Percentiles rank a stretch among this genome's conserved stretches.
These are phyloP conservation scores for Aureobasidium leucospermi DNA, from an alignment of 2,329 filamentous ascomycete species.

Conservation along the genomic window DNA sequence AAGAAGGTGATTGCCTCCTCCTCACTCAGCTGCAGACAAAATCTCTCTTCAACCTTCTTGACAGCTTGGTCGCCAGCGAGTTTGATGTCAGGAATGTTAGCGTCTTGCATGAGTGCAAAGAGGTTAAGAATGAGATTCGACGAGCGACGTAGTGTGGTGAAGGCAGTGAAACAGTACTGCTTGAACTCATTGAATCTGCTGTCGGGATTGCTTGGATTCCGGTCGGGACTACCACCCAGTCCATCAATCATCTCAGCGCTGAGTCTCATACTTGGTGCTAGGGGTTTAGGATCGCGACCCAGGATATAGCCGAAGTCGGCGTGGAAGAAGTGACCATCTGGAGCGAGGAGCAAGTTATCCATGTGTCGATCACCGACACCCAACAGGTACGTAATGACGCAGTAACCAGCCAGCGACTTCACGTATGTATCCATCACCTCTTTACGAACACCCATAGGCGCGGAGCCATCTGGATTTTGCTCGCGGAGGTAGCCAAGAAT, in stretches of 20 bases:
- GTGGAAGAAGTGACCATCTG: constrained; percentile 93
- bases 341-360: constrained; percentile 86
- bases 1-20: constrained; percentile 87
- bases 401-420: constrained; percentile 93
- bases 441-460: constrained; percentile 77
- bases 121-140: constrained; percentile 88
- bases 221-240: constrained; percentile 64
- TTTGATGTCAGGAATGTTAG: constrained; percentile 91
- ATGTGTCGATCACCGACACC: constrained; percentile 94
- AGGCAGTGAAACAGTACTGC: constrained; percentile 92
- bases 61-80: constrained; percentile 74
- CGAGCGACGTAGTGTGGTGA: constrained; percentile 81
- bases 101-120: constrained; percentile 95
- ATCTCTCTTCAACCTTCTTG: constrained; percentile 87
- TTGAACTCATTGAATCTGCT: constrained; percentile 79
- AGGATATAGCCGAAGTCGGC: constrained; percentile 98
- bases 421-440: constrained; percentile 93
- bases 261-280: constrained; percentile 94
- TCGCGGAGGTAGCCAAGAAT: constrained; percentile 76
- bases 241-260: constrained; percentile 98
- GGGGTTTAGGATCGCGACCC: constrained; percentile 92
- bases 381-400: constrained; percentile 95
- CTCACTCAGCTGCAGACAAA: constrained; percentile 84
- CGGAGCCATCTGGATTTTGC: constrained; percentile 79
- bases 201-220: constrained; percentile 18